Percentiles rank a stretch among this genome's conserved stretches.
Evolutionary conservation across 441 rosid species (phyloP).

Genomic region (Pelargonium citronellum): DNA sequence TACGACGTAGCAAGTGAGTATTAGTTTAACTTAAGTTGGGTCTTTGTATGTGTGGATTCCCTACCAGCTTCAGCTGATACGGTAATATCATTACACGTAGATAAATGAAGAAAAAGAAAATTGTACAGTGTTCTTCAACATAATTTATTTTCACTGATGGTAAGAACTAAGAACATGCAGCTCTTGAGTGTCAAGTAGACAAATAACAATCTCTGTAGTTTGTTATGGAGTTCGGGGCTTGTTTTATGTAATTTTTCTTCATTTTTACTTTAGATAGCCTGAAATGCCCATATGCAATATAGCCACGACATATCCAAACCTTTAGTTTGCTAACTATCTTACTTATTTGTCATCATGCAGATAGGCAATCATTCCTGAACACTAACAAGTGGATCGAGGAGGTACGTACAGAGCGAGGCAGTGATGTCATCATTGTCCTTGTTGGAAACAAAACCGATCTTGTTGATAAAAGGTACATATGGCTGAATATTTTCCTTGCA

Average conservation of each 20-base stretch:
- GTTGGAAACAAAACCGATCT: conserved; percentile 90
- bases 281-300: too few species aligned
- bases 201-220: background rate
- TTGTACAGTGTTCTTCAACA: too few species aligned
- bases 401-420: conserved; percentile 70
- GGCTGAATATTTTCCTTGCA: background rate
- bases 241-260: too few species aligned
- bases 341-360: conserved; percentile 30
- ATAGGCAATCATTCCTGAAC: conserved; percentile 71
- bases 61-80: too few species aligned
- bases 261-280: too few species aligned
- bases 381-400: conserved; percentile 82
- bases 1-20: conserved; percentile 81
- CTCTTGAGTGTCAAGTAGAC: too few species aligned
- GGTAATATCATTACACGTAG: too few species aligned
- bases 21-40: background rate
- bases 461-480: conserved; percentile 70
- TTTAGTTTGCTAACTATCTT: background rate
- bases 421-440: conserved; percentile 75
- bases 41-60: background rate
- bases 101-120: too few species aligned
- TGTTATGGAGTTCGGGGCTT: background rate
- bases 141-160: too few species aligned
- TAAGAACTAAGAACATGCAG: too few species aligned
- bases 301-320: background rate